Evolutionary conservation across 495 filamentous ascomycete species (phyloP).

Genomic region (Bacidia rubella): DNA sequence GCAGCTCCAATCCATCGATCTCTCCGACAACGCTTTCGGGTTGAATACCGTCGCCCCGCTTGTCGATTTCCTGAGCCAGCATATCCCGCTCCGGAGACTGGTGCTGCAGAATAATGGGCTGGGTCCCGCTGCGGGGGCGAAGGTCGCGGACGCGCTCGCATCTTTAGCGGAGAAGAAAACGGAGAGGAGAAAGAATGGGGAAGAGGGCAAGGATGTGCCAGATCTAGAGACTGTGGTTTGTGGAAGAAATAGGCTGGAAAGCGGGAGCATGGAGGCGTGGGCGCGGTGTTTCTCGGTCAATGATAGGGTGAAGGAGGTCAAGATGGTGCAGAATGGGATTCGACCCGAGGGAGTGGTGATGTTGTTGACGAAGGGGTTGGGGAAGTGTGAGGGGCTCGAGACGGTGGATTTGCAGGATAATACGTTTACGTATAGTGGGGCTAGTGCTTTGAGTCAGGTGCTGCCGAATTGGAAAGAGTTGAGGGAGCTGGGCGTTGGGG

Average conservation of each 20-base stretch:
- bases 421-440: slow-evolving; percentile 76
- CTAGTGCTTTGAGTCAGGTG: slow-evolving; percentile 62
- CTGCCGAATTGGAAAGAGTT: slow-evolving; percentile 61
- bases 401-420: slow-evolving; percentile 92
- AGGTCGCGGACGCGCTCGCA: slow-evolving; percentile 66
- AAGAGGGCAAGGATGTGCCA: slow-evolving; percentile 47
- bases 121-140: slow-evolving; percentile 72
- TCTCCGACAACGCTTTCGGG: slow-evolving; percentile 96
- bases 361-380: slow-evolving; percentile 63
- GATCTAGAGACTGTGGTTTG: slow-evolving; percentile 88
- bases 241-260: slow-evolving; percentile 89
- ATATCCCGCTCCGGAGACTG: slow-evolving; percentile 78
- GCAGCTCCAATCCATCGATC: slow-evolving; percentile 77
- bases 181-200: slow-evolving; percentile 46
- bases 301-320: slow-evolving; percentile 58
- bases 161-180: slow-evolving; percentile 72
- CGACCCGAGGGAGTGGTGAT: slow-evolving; percentile 78
- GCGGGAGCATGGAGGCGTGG: slow-evolving; percentile 92
- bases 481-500: slow-evolving; percentile 73
- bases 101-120: slow-evolving; percentile 98
- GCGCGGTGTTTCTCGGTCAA: slow-evolving; percentile 72
- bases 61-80: slow-evolving; percentile 70
- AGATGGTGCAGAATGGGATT: slow-evolving; percentile 98
- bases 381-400: slow-evolving; percentile 46
- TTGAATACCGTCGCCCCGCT: slow-evolving; percentile 77